These are phyloP conservation scores for Nicotiana benthamiana DNA, from an alignment of 257 asterid species.

Conservation along the genomic window DNA sequence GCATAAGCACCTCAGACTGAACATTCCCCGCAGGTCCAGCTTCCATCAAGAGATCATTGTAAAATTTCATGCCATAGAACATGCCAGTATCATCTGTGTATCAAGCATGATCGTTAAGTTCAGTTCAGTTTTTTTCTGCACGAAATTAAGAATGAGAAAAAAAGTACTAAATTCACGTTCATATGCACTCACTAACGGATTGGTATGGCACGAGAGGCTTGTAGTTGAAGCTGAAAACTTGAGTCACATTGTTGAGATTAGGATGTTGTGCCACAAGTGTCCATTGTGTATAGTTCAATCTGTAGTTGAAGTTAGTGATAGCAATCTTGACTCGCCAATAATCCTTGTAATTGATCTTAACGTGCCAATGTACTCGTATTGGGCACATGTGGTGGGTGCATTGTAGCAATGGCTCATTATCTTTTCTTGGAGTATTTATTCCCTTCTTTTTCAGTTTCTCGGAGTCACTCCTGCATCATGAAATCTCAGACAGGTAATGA, in stretches of 20 bases:
- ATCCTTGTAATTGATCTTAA: conserved; percentile 56
- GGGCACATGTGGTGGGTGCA: conserved; percentile 82
- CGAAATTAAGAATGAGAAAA: background rate
- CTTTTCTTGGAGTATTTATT: conserved; percentile 61
- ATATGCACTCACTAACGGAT: conserved; percentile 46
- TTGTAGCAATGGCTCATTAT: conserved; percentile 48
- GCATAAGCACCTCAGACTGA: conserved; percentile 51
- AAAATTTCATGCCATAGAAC: conserved; percentile 67
- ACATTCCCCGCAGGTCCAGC: conserved; percentile 65
- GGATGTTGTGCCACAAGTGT: conserved; percentile 77
- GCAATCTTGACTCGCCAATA: conserved; percentile 71
- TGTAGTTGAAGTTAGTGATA: conserved; percentile 59
- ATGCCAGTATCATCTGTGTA: conserved; percentile 57
- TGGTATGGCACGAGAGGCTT: conserved; percentile 68
- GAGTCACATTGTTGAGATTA: conserved; percentile 64
- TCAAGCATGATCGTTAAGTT: background rate
- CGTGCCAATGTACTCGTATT: conserved; percentile 74
- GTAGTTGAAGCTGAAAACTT: conserved; percentile 73
- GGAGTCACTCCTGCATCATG: conserved; percentile 37
- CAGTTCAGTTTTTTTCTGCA: background rate
- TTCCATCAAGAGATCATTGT: conserved; percentile 60
- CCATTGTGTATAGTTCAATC: conserved; percentile 70
- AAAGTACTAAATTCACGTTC: background rate
- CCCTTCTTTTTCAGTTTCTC: conserved; percentile 35
- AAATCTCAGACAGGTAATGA: background rate